Base-by-base conservation (phyloP, 2,329 filamentous ascomycete species). In the Daldinia eschscholtzii region DNA sequence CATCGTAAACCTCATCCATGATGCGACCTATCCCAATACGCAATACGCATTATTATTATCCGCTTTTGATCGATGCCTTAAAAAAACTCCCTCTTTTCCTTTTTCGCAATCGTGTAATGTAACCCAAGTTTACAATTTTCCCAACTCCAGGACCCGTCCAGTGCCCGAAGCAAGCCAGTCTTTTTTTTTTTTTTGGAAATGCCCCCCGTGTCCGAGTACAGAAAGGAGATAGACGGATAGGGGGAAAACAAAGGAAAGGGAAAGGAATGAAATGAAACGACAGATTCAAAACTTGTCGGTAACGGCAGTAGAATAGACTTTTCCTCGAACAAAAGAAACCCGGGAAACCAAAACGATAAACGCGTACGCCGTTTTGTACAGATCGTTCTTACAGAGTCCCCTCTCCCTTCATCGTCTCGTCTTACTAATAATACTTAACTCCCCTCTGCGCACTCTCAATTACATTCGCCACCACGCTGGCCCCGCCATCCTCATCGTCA, bases 381-480 rank as follows among this genome's bases (percentile, higher is more conserved):
- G 5, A 2, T 26, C 50, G 18, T 37, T 50, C 41, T 50, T 44
- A 30, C 37, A 30, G 20, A 33, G 4, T 18, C 13, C 57, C 4
- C 55, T 9, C 33, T 20, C 52, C 15, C 23, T 30, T 18, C 48
- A 7, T 3, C 35, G 12, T 37, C 20, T 55, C 7, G 13, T 4
- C 50, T 20, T 10, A 53, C 37, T 20, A 55, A 37, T 55, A 55
- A 41, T 26, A n/a, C 56, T 63, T 61, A n/a, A 69, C 60, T 50
- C 66, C 61, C 52, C 70, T 67, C 57, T 74, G 71, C 60, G 67
- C 67, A 15, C 65, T 69, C 18, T 75, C 73, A 42, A 77, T 44
- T 65, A 76, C 62, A 37, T 76, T 74, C 7, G 70, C 60, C 3
- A 77, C 69, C 7, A 74, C 61, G 26, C 75, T 59, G 33, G 42